A percentile compares a stretch with the other conserved stretches of the same genome.
These are phyloP conservation scores for Ananas comosus DNA, from an alignment of 176 grass and related monocot species.

Conservation along the genomic window DNA sequence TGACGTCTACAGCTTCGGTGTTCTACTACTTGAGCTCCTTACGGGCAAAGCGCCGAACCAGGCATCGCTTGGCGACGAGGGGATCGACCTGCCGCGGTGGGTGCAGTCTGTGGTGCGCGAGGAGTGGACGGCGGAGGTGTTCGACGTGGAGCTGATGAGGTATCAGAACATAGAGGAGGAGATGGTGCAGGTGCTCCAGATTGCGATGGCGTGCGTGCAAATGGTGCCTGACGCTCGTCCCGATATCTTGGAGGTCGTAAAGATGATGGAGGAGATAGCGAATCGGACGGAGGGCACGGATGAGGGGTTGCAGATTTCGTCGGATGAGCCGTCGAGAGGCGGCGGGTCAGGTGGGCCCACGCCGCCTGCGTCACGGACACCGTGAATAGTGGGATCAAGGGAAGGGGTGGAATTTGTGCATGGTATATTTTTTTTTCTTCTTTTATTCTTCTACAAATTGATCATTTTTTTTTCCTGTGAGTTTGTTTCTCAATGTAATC, in stretches of 20 bases:
- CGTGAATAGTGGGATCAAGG: conserved; percentile 15
- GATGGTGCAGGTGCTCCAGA: conserved; percentile 84
- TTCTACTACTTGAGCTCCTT: conserved; percentile 72
- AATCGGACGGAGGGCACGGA: conserved; percentile 40
- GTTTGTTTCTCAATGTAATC: no score
- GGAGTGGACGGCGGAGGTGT: conserved; percentile 97
- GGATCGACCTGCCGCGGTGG: conserved; percentile 76
- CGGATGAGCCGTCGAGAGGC: conserved; percentile 28
- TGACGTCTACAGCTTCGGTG: conserved; percentile 77
- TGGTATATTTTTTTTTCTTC: not conserved
- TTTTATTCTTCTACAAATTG: not conserved
- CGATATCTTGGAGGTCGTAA: conserved; percentile 34
- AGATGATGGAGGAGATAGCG: conserved; percentile 55
- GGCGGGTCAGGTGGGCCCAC: conserved; percentile 38
- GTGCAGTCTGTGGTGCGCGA: conserved; percentile 93
- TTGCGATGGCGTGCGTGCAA: conserved; percentile 75
- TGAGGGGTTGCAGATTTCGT: conserved; percentile 35
- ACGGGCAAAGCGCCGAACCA: conserved; percentile 57
- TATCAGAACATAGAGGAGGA: conserved; percentile 62
- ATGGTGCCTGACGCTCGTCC: conserved; percentile 55
- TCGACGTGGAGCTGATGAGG: conserved; percentile 66
- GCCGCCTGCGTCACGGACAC: conserved; percentile 54
- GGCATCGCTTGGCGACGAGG: conserved; percentile 56
- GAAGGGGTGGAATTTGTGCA: not conserved
- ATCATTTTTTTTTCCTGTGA: not conserved